Percentiles rank a stretch among this genome's conserved stretches.
Evolutionary conservation across 2,329 filamentous ascomycete genomes (phyloP).

Genomic region (Cladophialophora chaetospira): DNA sequence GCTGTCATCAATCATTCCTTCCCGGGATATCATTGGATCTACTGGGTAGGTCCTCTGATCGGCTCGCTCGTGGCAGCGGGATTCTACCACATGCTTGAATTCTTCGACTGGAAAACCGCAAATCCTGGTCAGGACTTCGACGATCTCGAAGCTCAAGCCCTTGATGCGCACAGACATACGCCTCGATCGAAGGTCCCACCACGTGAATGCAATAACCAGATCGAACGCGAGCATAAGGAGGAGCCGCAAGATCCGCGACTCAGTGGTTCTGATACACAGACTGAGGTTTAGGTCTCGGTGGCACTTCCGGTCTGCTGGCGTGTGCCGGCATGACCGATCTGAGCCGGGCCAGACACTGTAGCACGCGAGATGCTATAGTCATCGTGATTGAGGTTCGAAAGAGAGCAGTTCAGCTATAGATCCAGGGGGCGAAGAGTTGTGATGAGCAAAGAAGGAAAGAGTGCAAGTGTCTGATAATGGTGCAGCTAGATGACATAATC

Average conservation of each 20-base stretch:
- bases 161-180: neutral
- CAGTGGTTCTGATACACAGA: neutral
- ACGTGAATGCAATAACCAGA: neutral
- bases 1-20: constrained; percentile 49
- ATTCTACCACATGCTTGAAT: constrained; percentile 51
- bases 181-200: neutral
- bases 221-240: neutral
- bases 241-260: neutral
- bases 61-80: constrained; percentile 50
- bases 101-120: constrained; percentile 45
- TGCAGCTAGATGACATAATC: too few species aligned
- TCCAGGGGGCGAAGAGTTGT: too few species aligned
- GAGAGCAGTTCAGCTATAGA: too few species aligned
- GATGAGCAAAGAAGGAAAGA: too few species aligned
- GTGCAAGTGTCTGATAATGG: too few species aligned
- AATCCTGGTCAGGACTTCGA: constrained; percentile 56
- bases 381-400: too few species aligned
- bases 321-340: neutral
- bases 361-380: neutral
- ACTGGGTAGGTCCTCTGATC: constrained; percentile 51
- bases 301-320: neutral
- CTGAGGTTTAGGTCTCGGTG: neutral
- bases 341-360: neutral
- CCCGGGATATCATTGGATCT: constrained; percentile 53
- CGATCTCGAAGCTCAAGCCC: constrained; percentile 18